These are phyloP conservation scores for Immersiporthe knoxdaviesiana DNA, from an alignment of 2,329 filamentous ascomycete species.

Conservation along the genomic window DNA sequence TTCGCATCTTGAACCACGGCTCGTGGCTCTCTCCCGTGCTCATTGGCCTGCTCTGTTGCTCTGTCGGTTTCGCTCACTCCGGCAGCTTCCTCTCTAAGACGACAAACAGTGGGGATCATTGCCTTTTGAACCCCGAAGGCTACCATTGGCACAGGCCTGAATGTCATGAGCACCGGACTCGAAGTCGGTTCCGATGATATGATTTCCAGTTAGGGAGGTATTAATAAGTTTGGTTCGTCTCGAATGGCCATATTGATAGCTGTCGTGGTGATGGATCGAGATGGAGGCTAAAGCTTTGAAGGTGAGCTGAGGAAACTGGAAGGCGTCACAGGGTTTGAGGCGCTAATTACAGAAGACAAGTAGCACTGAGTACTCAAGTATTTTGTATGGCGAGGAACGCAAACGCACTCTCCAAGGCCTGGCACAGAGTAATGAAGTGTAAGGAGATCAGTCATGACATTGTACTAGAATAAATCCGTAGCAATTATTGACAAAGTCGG, in stretches of 20 bases:
- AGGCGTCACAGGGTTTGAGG: neutral
- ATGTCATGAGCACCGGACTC: neutral
- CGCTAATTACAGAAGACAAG: neutral
- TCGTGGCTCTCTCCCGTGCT: neutral
- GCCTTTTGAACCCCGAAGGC: slow-evolving; percentile 13
- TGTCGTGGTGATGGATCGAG: neutral
- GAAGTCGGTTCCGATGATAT: too few relatives aligned
- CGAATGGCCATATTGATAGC: neutral
- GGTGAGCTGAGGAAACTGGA: neutral
- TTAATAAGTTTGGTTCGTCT: too few relatives aligned
- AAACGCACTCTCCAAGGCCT: neutral
- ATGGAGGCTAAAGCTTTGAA: neutral
- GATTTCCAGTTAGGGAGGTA: neutral
- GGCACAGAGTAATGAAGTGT: neutral
- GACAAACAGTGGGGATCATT: neutral
- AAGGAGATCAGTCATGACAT: neutral
- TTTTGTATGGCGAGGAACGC: neutral
- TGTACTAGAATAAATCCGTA: neutral
- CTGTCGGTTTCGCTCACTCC: slow-evolving; percentile 10
- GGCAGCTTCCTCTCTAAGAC: slow-evolving; percentile 18
- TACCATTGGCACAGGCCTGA: neutral
- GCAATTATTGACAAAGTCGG: neutral
- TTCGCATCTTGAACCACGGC: neutral
- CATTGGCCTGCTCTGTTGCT: slow-evolving; percentile 7
- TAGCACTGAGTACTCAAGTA: neutral